Conservation (phyloP, 192 early-diverging fungal species). For the Coemansia sp. region DNA sequence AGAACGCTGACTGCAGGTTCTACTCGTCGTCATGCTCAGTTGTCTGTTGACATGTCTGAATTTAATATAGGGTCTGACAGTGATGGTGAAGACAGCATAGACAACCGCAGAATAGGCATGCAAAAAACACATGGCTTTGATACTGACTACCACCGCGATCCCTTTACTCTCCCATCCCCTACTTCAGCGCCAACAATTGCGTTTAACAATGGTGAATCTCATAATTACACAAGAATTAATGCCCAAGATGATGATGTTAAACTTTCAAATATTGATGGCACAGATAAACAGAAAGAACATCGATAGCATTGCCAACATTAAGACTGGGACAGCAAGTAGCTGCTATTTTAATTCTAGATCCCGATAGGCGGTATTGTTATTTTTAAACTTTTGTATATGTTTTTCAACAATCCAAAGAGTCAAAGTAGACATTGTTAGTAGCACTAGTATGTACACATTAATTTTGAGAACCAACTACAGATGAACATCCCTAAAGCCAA, state of each 20-base stretch:
- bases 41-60: conserved; percentile 32
- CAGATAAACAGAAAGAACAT: not conserved
- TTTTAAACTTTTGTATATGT: not conserved
- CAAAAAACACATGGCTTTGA: not conserved
- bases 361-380: not conserved
- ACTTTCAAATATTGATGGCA: not conserved
- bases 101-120: not conserved
- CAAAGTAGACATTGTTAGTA: not conserved
- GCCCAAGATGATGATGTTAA: not conserved
- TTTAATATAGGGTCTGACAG: conserved; percentile 14
- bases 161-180: not conserved
- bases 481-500: no score
- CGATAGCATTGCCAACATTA: not conserved
- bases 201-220: not conserved
- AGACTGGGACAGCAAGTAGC: not conserved
- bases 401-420: not conserved
- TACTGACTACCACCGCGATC: not conserved
- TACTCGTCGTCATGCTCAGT: conserved; percentile 6
- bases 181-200: not conserved
- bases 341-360: not conserved
- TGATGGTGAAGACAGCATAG: conserved; percentile 5
- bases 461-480: no score
- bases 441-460: no score
- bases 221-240: not conserved
- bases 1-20: conserved; percentile 26